Evolutionary conservation across 1,284 basidiomycete genomes (phyloP), one percentile per base, ranked within the genome.

Genomic region (Afroboletus lepidellus): DNA sequence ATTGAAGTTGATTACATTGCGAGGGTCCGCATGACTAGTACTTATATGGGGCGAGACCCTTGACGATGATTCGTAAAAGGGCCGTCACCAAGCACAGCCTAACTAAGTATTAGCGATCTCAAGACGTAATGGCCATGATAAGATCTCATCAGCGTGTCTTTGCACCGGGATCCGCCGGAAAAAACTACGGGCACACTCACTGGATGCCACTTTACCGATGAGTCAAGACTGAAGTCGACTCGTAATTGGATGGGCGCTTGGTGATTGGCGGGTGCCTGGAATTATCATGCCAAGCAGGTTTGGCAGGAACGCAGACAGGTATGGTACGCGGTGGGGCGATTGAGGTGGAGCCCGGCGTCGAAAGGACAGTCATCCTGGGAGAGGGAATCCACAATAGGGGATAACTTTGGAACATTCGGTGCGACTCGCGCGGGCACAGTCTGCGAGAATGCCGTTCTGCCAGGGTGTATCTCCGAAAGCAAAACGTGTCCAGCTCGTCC

Each of bases 261-360:
- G 36, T 51, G 20, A 24, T 16, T 30, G n/a, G 8, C 6, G 30
- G n/a, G 54, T 55, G 24, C 49, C 49, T 41, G 37, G 24, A 7
- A 23, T 45, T 24, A 44, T 48, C 39, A 36, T 15, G 51, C 46
- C 49, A 60, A 47, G 33, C 41, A 11, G 8, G 9, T 23, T 43
- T 42, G 16, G n/a, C 38, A 27, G 23, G 37, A 36, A 18, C 27
- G 32, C 25, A 48, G 24, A 39, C 42, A 25, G 8, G 39, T 32
- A 20, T 36, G 15, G 32, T 60, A 55, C 44, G 44, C 53, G 53
- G 51, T 21, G 53, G 56, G 48, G 63, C 16, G 15, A 5, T 3
- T 7, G 11, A 15, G 29, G 36, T 54, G 51, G 61, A 53, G 48
- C 48, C 27, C 43, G 20, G 43, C 30, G 15, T 46, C 13, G 11